Evolutionary conservation across 495 filamentous ascomycete species (phyloP).

Genomic region (Aspergillus bridgeri): DNA sequence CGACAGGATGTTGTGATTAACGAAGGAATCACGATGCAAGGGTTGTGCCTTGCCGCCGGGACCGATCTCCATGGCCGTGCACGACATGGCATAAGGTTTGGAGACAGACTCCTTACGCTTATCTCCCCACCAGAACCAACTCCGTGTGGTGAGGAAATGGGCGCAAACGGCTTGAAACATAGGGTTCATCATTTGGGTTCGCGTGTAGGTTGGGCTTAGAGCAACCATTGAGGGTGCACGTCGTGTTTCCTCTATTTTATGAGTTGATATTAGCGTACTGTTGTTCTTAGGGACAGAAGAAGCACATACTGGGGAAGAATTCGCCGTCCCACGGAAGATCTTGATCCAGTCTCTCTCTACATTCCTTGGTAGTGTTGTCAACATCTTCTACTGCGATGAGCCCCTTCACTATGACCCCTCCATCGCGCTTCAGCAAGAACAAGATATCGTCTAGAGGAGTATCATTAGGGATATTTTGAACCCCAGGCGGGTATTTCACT

Average conservation of each 20-base stretch:
- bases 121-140: neutral
- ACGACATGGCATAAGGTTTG: neutral
- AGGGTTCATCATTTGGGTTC: neutral
- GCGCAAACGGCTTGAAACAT: neutral
- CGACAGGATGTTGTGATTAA: neutral
- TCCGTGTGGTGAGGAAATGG: neutral
- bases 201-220: neutral
- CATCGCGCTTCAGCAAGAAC: neutral
- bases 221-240: neutral
- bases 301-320: neutral
- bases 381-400: neutral
- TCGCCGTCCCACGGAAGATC: neutral
- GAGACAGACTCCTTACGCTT: neutral
- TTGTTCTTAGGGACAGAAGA: neutral
- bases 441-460: neutral
- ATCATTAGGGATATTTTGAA: neutral
- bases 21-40: neutral
- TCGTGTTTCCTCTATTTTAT: neutral
- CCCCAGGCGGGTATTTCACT: neutral
- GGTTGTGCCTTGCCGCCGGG: neutral
- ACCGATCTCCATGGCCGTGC: neutral
- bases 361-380: neutral
- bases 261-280: neutral
- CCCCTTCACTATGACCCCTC: neutral
- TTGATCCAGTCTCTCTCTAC: neutral